Evolutionary conservation across 345 rosid genomes (phyloP), one percentile per base, ranked within the genome.

Genomic region (Pugionium cornutum): DNA sequence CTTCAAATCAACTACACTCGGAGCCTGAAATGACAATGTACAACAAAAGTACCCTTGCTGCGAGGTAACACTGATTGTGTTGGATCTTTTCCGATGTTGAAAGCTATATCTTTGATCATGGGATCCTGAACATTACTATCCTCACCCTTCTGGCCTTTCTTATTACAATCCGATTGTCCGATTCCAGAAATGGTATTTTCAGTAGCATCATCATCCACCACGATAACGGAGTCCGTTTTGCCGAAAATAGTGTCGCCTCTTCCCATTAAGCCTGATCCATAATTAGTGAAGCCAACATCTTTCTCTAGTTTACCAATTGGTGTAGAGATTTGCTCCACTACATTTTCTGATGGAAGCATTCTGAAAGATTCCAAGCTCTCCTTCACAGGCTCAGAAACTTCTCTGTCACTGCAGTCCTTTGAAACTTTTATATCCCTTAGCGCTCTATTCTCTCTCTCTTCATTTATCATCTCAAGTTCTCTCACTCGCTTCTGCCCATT

Each of bases 401-500:
- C 65, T n/a, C 36, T 75, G 57, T 61, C 66, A 35, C 53, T 67
- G 36, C 34, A 34, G 49, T 76, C 73, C 64, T 74, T 81, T 34
- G 83, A 80, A 58, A 54, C 70, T 77, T 83, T 90, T 59, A 90
- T 66, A 47, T 83, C 72, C 78, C 89, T 80, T 79, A 94, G 45
- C 60, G 55, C 79, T 80, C 70, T 85, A 68, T 88, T 86, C 27
- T 81, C 92, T 75, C 82, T 85, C 62, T 68, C 73, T 80, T 90
- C 97, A 59, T 58, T 75, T 28, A 68, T 53, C 35, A 65, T 78
- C 79, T 94, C 89, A 67, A 84, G 71, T 68, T 90, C 97, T 65
- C 87, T 84, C 71, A 88, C 68, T 78, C 81, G 83, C 44, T 69
- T 72, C 92, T 90, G 79, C 50, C 10, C 53, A 66, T 41, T 27